A percentile compares a stretch with the other conserved stretches of the same genome.
phyloP scores from a whole-genome alignment of 2,329 filamentous ascomycete genomes.

The Penicillium italicum region DNA sequence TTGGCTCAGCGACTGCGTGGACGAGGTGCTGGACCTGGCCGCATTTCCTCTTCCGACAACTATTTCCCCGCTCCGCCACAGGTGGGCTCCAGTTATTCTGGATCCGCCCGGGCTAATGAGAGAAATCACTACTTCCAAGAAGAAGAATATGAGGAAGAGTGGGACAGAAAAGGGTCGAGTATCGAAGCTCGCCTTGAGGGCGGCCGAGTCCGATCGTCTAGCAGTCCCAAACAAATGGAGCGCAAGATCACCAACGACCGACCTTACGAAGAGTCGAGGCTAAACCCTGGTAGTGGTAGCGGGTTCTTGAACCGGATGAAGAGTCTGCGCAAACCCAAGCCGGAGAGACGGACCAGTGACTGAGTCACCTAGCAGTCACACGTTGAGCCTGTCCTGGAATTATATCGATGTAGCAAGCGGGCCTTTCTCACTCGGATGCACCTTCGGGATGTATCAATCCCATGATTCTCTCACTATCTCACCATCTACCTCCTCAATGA shows the following conservation, averaged over 20 bases:
- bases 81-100: conserved; percentile 30
- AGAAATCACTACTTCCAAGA: conserved; percentile 82
- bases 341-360: conserved; percentile 38
- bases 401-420: neutral
- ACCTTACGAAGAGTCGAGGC: conserved; percentile 40
- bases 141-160: conserved; percentile 68
- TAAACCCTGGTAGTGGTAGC: conserved; percentile 49
- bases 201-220: conserved; percentile 49
- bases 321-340: conserved; percentile 62
- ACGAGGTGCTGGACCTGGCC: conserved; percentile 55
- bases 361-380: conserved; percentile 4
- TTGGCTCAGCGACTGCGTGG: conserved; percentile 86
- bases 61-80: conserved; percentile 26
- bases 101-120: conserved; percentile 43
- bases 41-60: conserved; percentile 54
- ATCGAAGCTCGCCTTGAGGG: conserved; percentile 45
- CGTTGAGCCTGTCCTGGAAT: neutral
- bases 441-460: neutral
- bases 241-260: conserved; percentile 62
- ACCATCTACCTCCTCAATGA: neutral
- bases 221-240: conserved; percentile 62
- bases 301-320: conserved; percentile 77
- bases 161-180: conserved; percentile 60
- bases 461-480: neutral
- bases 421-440: neutral